A percentile compares a stretch with the other conserved stretches of the same genome.
Evolutionary conservation across 331 rosid genomes (phyloP).

Genomic region (Telfairia occidentalis): DNA sequence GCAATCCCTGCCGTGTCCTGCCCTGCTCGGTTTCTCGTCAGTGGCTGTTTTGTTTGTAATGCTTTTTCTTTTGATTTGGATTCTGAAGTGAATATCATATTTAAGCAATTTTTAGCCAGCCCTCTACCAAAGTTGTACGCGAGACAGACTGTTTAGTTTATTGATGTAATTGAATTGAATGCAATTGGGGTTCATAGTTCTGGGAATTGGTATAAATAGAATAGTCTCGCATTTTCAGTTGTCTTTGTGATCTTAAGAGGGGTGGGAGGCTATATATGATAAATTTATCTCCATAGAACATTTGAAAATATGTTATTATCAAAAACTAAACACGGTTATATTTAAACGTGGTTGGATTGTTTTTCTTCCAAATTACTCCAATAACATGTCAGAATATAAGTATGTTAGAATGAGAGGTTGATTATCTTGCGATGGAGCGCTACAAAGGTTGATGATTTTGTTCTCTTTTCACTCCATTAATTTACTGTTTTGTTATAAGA

Average conservation of each 20-base stretch:
- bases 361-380: too few relatives aligned
- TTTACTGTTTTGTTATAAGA: too few relatives aligned
- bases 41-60: background rate
- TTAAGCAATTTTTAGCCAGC: background rate
- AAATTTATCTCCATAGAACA: background rate
- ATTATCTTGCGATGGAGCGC: too few relatives aligned
- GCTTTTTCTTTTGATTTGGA: background rate
- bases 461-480: too few relatives aligned
- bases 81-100: constrained; percentile 1
- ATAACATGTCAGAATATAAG: too few relatives aligned
- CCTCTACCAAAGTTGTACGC: background rate
- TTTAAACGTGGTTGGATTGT: too few relatives aligned
- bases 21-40: constrained; percentile 4
- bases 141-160: background rate
- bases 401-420: too few relatives aligned
- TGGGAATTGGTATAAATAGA: background rate
- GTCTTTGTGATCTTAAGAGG: background rate
- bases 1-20: constrained; percentile 4
- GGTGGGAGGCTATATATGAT: background rate
- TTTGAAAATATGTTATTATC: too few relatives aligned
- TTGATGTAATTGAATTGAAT: background rate
- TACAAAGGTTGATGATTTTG: too few relatives aligned
- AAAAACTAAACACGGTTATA: too few relatives aligned
- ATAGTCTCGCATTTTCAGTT: background rate
- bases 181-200: background rate